Percentiles rank a stretch among this genome's conserved stretches.
Conservation (phyloP, 768 basidiomycete species). For the Boletus huronensis region DNA sequence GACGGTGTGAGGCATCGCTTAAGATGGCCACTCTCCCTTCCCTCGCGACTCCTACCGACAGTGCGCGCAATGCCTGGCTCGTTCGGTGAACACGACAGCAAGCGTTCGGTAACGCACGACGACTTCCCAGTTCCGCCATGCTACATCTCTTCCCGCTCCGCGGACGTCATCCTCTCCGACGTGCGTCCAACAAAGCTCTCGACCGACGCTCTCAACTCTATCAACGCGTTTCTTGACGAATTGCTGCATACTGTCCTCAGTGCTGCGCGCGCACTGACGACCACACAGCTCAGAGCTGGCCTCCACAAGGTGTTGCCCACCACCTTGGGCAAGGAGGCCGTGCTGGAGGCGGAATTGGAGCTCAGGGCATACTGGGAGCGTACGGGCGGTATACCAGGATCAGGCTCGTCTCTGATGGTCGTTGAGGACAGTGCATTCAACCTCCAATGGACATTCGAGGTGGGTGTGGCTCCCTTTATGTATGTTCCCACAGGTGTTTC, state of each 20-base stretch:
- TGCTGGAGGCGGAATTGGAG: constrained; percentile 91
- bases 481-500: background rate
- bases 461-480: constrained; percentile 25
- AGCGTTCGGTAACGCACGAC: constrained; percentile 10
- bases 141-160: constrained; percentile 81
- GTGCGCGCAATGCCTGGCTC: constrained; percentile 42
- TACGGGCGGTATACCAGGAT: constrained; percentile 40
- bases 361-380: constrained; percentile 86
- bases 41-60: constrained; percentile 4
- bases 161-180: constrained; percentile 90
- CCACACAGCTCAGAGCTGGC: constrained; percentile 69
- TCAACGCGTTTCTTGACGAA: constrained; percentile 85
- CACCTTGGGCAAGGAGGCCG: constrained; percentile 83
- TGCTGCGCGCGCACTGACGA: constrained; percentile 63
- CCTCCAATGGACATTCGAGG: constrained; percentile 75
- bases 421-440: constrained; percentile 61
- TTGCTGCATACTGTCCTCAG: constrained; percentile 70
- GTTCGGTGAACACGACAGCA: constrained; percentile 37
- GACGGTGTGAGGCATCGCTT: constrained; percentile 18
- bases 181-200: constrained; percentile 88
- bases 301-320: constrained; percentile 73
- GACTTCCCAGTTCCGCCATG: constrained; percentile 45
- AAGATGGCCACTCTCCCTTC: constrained; percentile 16
- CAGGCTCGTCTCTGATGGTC: constrained; percentile 26
- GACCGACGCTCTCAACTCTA: constrained; percentile 66